Base-by-base conservation (phyloP, 179 eudicot species). In the Silene coronaria region DNA sequence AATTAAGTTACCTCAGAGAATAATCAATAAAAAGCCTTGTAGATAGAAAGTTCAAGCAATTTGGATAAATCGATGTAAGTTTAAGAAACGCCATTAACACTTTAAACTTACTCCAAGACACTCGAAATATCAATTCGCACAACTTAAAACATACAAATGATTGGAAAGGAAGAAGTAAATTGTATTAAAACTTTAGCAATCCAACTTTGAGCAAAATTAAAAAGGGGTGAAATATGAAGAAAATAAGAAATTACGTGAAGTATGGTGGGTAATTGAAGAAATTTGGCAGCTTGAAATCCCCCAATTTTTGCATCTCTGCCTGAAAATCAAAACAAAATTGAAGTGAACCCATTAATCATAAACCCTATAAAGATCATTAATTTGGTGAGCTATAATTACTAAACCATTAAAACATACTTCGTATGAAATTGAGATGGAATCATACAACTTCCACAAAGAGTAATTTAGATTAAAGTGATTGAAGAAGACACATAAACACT, bases 261-360 rank as follows among this genome's bases (percentile, higher is more conserved):
- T 91, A 90, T 2, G 98, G 98, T n/a, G 96, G 97, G 67, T 93
- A 92, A 78, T 93, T 90, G 86, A 92, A 93, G 90, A 93, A 91
- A 34, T 86, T 89, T 67, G 98, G 98, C 79, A 92, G 89, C 91
- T 90, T 93, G 81, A 87, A 89, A 80, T 93, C 92, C 70, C 93
- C 96, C 84, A 90, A 76, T 77, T 84, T 92, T 88, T 93, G 96
- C 97, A 93, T 93, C 80, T 83, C 3, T 22, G 68, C 32, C 74
- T 71, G 62, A 17, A 71, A 0, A 0, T 12, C 13, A 5, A 2
- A 24, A 11, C 14, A 22, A 26, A 24, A 23, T 11, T 16, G 16
- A 14, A 48, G 62, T 51, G 46, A 48, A 46, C 59, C 73, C 69
- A 65, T 12, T 30, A 32, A 16, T 27, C 69, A 19, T 6, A 21